Evolutionary conservation across 2,329 filamentous ascomycete genomes (phyloP), one percentile per base, ranked within the genome.

Genomic region (Colletotrichum sp.): DNA sequence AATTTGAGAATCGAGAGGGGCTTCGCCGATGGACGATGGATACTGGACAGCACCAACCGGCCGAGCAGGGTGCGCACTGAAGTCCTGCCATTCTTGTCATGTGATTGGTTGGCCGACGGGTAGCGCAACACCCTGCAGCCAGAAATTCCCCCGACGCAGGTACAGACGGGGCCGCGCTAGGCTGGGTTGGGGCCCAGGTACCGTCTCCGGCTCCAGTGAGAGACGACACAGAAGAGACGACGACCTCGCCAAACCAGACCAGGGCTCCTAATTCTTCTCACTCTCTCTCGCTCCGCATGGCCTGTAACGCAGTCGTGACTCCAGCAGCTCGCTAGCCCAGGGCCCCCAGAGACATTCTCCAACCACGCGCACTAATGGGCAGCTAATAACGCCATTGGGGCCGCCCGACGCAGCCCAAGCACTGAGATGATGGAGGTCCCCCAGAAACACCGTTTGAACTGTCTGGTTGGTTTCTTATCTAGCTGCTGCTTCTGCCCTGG

Each of bases 91-190:
- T 34, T 22, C 12, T 36, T 34, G n/a, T 12, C 12, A 36, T 44
- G 16, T 65, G 30, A 76, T 76, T 72, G 69, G 73, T 36, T 22
- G 29, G 22, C 5, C 1, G 11, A 9, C 22, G 9, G 30, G 69
- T 29, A 32, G 63, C 52, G 36, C 12, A 49, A 32, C 52, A 72
- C 69, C 63, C 69, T 72, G 73, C 69, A 72, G 69, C 63, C 32
- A 62, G 57, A 61, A 39, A 75, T 76, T 69, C 69, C 44, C 69
- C 69, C 73, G 73, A 76, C 70, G 73, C 73, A 76, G 73, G 73
- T 73, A 76, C 73, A 72, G 70, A 73, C 44, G 69, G 64, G 70
- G 29, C 64, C 29, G 7, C 73, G 73, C 73, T 73, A 73, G 59
- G 12, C 55, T 69, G 63, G 70, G 39, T 65, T 15, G 64, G 71